A percentile compares a stretch with the other conserved stretches of the same genome.
phyloP scores from a whole-genome alignment of 805 yeast genomes.

The Naumovozyma dairenensis region DNA sequence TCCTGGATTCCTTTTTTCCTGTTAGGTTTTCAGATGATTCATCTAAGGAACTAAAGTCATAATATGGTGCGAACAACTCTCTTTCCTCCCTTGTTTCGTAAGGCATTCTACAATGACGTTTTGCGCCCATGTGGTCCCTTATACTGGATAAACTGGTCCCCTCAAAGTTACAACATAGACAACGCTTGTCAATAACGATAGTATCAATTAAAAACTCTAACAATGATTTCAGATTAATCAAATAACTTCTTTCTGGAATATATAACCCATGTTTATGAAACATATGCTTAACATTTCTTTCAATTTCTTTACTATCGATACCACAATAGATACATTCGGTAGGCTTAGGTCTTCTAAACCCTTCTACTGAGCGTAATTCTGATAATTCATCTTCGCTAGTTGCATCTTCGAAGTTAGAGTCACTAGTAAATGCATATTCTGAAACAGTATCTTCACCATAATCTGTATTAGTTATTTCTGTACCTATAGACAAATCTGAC shows the following conservation, averaged over 20 bases:
- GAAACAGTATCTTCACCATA: conserved; percentile 40
- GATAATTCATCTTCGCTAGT: conserved; percentile 28
- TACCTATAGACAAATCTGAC: conserved; percentile 36
- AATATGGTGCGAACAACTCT: conserved; percentile 65
- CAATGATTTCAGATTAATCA: conserved; percentile 62
- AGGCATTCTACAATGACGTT: conserved; percentile 83
- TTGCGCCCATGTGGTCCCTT: conserved; percentile 77
- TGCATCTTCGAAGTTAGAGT: conserved; percentile 27
- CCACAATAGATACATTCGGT: conserved; percentile 53
- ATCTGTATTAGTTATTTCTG: conserved; percentile 30
- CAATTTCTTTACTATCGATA: conserved; percentile 40
- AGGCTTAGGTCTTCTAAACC: conserved; percentile 8
- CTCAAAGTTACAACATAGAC: conserved; percentile 72
- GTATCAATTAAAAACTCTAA: conserved; percentile 69
- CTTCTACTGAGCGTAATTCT: conserved; percentile 4
- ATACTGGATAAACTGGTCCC: conserved; percentile 81
- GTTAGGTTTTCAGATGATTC: conserved; percentile 27
- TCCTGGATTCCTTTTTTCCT: conserved; percentile 16
- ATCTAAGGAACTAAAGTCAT: conserved; percentile 70
- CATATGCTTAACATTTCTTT: conserved; percentile 66
- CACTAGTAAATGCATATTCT: conserved; percentile 37
- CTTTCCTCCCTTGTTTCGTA: conserved; percentile 75
- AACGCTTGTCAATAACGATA: conserved; percentile 73
- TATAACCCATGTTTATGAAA: conserved; percentile 71
- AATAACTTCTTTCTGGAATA: conserved; percentile 69